Base-by-base conservation (phyloP, 176 grass and related monocot genomes). In the Avena atlantica region DNA sequence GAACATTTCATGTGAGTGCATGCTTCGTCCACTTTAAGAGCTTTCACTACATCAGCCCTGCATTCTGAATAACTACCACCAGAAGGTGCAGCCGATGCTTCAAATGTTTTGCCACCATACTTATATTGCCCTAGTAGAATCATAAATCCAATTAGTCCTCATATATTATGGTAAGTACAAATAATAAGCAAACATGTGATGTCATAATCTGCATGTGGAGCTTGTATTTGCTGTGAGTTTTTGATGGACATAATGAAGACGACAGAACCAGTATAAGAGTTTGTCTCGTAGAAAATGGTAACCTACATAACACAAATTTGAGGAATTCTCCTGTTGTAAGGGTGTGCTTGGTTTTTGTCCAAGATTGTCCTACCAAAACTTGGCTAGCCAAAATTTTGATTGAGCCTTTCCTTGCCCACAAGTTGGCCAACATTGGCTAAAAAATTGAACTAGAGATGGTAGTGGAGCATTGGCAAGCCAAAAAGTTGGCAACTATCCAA, bases 1-100 rank as follows among this genome's bases (percentile, higher is more conserved):
- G 97, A 94, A 83, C 97, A 98, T 65, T 96, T 96, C 97, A 98
- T 98, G 59, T 98, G 97, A 19, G 92, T 96, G 76, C 97, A 98
- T 78, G 87, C 89, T 75, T 89, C 89, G 55, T 94, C 92, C 23
- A 90, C 83, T 83, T 89, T 94, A 78, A 98, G 97, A 86, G 94
- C 93, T 78, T 89, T 92, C 82, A 87, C 56, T 51, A 87, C 97
- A 86, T 93, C 97, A 83, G 61, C 82, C 87, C 58, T 94, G 83
- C 97, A 98, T 67, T 91, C 90, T 15, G 84, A 90, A 79, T 88
- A 96, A 79, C 92, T 98, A 58, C 89, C 79, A 24, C 97, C 92
- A 63, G 97, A 94, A 63, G 89, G 72, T 83, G 92, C 66, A 50
- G 97, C 78, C 8, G 87, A 96, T 74, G 97, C 97, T 88, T 89